Base-by-base conservation (phyloP, 306 rosid species). In the Rubus parviflorus region DNA sequence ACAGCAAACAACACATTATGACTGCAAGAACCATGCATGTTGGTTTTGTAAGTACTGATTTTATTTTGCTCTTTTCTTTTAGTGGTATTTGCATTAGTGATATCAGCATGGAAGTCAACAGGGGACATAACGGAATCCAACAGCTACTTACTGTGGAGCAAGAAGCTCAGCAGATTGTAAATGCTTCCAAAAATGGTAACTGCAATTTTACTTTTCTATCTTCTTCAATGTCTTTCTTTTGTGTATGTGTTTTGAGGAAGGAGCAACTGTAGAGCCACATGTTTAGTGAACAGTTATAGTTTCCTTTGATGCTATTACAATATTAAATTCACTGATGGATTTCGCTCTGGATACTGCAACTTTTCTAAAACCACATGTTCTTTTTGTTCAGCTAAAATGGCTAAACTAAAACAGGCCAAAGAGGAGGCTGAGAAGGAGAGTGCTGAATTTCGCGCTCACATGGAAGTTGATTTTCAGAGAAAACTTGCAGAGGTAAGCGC, bases 401-500 rank as follows among this genome's bases (percentile, higher is more conserved):
- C 76, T 56, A 73, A 11, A 40, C 15, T 72, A 11, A 73, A 52
- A 10, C 67, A 54, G 15, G 68, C 30, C 22, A 76, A 70, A 17
- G 74, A 53, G 45, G 54, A 16, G 53, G 74, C 66, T 40, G 66
- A 73, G 23, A 72, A n/a, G 46, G 76, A 73, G 49, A 40, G 19
- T 40, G 52, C 65, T 52, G 65, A 72, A 40, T 11, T 72, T 38
- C 37, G 37, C 53, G 65, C 65, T 5, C 48, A 72, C 53, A 56
- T 72, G 43, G 52, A 38, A 54, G 64, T 43, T 19, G 35, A 75
- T 19, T 75, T 63, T 37, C 79, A 75, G 46, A 62, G 57, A 47
- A 48, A 75, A 75, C 79, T 48, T 48, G 72, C 62, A 17, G 63
- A 47, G 79, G 72, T 75, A 75, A 54, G 66, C 19, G 11, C 41